A percentile compares a stretch with the other conserved stretches of the same genome.
Conservation (phyloP, 1,284 basidiomycete genomes). For the Apiotrichum siamense region DNA sequence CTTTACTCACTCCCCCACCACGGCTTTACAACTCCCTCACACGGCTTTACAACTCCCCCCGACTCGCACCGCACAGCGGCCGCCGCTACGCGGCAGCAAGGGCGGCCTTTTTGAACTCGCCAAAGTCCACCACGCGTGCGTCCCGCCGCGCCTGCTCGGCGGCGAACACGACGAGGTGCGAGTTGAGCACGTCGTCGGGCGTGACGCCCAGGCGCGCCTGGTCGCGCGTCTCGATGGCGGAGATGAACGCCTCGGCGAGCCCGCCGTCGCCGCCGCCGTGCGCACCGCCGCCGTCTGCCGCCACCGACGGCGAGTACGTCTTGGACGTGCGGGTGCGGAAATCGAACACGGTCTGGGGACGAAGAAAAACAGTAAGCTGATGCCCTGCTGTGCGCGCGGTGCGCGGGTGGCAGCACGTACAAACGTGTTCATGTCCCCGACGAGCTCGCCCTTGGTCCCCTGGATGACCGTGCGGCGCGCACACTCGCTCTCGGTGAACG, state of each 20-base stretch:
- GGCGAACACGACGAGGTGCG: slow-evolving; percentile 76
- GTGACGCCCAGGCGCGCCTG: slow-evolving; percentile 61
- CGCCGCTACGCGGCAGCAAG: too few relatives aligned
- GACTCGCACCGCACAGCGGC: too few relatives aligned
- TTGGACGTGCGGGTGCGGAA: slow-evolving; percentile 57
- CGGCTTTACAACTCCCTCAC: too few relatives aligned
- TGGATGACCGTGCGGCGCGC: slow-evolving; percentile 69
- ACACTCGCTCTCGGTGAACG: slow-evolving; percentile 54
- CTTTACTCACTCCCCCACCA: too few relatives aligned
- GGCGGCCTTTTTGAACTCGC: slow-evolving; percentile 28
- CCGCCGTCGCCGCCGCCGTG: slow-evolving; percentile 77
- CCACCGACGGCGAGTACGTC: slow-evolving; percentile 50
- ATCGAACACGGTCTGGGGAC: slow-evolving; percentile 56
- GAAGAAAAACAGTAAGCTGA: neutral
- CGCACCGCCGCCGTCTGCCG: slow-evolving; percentile 55
- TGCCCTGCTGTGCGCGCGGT: too few relatives aligned
- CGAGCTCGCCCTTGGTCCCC: slow-evolving; percentile 72
- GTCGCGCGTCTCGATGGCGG: slow-evolving; percentile 56
- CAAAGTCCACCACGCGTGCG: slow-evolving; percentile 58
- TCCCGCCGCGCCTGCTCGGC: slow-evolving; percentile 67
- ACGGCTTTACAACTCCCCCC: too few relatives aligned
- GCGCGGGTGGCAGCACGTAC: slow-evolving; percentile 26
- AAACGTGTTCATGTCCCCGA: slow-evolving; percentile 70
- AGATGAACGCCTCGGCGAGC: slow-evolving; percentile 63
- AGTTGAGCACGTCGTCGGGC: slow-evolving; percentile 62